Conservation (phyloP, 1,284 basidiomycete genomes). For the Bjerkandera adusta region DNA sequence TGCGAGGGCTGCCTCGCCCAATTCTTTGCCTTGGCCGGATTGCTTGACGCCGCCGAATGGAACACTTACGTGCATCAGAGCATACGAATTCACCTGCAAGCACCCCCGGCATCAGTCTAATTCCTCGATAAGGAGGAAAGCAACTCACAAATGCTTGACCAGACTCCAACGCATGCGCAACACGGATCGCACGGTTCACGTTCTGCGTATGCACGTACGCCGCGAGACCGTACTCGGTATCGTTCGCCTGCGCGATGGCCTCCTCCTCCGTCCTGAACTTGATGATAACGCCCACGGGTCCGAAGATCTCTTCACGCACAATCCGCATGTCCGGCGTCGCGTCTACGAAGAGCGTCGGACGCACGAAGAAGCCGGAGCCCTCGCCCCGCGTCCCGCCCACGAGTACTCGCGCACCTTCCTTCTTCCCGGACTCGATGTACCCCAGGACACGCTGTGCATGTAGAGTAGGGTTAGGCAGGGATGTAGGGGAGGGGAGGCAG, state of each 20-base stretch:
- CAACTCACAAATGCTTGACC: constrained; percentile 70
- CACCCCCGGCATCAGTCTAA: background rate
- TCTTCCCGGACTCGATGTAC: constrained; percentile 85
- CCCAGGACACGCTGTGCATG: constrained; percentile 69
- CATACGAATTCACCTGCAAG: constrained; percentile 33
- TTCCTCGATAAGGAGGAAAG: constrained; percentile 11
- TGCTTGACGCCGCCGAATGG: constrained; percentile 15
- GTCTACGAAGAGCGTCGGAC: constrained; percentile 85
- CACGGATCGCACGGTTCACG: constrained; percentile 71
- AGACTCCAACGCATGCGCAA: constrained; percentile 77
- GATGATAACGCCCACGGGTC: constrained; percentile 76
- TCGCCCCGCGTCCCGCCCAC: constrained; percentile 77
- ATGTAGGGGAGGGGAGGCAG: background rate
- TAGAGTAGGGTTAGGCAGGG: background rate
- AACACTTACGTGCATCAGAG: background rate
- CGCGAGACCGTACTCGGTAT: constrained; percentile 78
- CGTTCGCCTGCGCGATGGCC: constrained; percentile 78
- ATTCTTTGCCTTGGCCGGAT: constrained; percentile 13
- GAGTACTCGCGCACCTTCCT: constrained; percentile 78
- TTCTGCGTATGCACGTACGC: constrained; percentile 83
- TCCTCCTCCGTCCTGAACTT: constrained; percentile 66
- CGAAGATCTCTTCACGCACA: constrained; percentile 89
- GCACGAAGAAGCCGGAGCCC: constrained; percentile 70
- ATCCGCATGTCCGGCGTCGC: constrained; percentile 82
- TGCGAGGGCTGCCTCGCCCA: constrained; percentile 12